phyloP scores from a whole-genome alignment of 768 basidiomycete genomes.

The Auriculariales sp. region DNA sequence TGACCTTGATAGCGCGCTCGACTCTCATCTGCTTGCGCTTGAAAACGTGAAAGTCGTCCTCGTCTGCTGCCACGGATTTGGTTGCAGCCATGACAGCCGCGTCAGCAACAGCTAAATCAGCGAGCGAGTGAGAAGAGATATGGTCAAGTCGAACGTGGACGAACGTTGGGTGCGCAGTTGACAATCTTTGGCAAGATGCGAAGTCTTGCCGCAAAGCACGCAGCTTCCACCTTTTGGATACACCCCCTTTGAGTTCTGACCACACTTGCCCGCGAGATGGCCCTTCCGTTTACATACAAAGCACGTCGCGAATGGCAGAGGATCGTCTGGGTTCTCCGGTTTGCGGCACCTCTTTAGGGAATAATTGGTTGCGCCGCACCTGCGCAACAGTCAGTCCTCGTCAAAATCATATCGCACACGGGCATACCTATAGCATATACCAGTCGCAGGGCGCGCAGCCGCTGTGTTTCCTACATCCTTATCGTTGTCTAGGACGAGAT shows the following conservation, averaged over 20 bases:
- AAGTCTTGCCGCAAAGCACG: constrained; percentile 74
- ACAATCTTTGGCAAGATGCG: constrained; percentile 80
- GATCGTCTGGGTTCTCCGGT: constrained; percentile 41
- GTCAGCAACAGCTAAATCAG: constrained; percentile 15
- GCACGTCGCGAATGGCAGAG: constrained; percentile 80
- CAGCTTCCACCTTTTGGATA: constrained; percentile 88
- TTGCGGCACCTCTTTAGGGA: constrained; percentile 67
- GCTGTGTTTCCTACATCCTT: too few relatives aligned
- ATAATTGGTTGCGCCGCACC: constrained; percentile 73
- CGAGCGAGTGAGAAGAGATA: not conserved
- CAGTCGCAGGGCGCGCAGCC: constrained; percentile 20
- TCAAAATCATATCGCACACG: not conserved
- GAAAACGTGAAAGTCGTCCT: constrained; percentile 85
- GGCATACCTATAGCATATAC: constrained; percentile 58
- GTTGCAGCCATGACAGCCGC: constrained; percentile 17
- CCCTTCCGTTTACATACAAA: constrained; percentile 79
- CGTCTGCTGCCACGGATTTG: constrained; percentile 53
- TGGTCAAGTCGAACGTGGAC: constrained; percentile 4
- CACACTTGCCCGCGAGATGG: constrained; percentile 75
- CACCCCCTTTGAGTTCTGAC: constrained; percentile 67
- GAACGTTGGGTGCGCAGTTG: constrained; percentile 43
- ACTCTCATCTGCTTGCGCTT: constrained; percentile 49
- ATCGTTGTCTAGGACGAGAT: constrained; percentile 12
- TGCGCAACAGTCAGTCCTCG: constrained; percentile 16
- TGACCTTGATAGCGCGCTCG: constrained; percentile 39